A percentile compares a stretch with the other conserved stretches of the same genome.
Evolutionary conservation across 371 early-diverging fungal genomes (phyloP).

Genomic region (Apophysomyces trapeziformis): DNA sequence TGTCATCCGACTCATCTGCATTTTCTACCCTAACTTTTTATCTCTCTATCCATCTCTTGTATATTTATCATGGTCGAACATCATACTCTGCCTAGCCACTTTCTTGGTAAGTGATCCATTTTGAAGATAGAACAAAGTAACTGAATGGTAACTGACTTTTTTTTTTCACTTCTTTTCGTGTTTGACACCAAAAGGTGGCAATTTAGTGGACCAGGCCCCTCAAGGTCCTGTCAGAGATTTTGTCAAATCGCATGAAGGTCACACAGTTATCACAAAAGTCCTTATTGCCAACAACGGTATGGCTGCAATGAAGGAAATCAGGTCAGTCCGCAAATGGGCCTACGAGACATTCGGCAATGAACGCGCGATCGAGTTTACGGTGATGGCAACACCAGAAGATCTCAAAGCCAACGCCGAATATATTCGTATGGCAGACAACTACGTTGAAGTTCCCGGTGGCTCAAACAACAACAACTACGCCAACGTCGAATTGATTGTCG

Average conservation of each 20-base stretch:
- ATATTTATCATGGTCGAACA: constrained; percentile 16
- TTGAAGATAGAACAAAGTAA: too few species aligned
- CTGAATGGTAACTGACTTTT: background rate
- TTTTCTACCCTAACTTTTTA: too few species aligned
- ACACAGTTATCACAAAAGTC: constrained; percentile 87
- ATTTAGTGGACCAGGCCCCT: constrained; percentile 59
- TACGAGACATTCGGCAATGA: constrained; percentile 98
- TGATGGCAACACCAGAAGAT: constrained; percentile 99
- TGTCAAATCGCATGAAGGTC: constrained; percentile 80
- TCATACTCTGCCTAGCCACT: constrained; percentile 7
- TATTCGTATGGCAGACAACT: constrained; percentile 98
- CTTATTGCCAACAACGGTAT: constrained; percentile 99
- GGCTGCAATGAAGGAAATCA: constrained; percentile 99
- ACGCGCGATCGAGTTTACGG: constrained; percentile 94
- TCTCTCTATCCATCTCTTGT: background rate
- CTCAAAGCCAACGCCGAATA: constrained; percentile 96
- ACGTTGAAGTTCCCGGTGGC: constrained; percentile 97
- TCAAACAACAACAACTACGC: constrained; percentile 97
- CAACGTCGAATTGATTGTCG: constrained; percentile 97
- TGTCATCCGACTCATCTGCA: background rate
- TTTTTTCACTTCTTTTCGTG: background rate
- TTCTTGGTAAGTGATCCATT: background rate
- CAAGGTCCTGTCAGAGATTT: constrained; percentile 71
- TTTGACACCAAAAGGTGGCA: constrained; percentile 54
- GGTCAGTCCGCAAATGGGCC: constrained; percentile 97